Base-by-base conservation (phyloP, 148 eudicot species). In the Dysphania ambrosioides region DNA sequence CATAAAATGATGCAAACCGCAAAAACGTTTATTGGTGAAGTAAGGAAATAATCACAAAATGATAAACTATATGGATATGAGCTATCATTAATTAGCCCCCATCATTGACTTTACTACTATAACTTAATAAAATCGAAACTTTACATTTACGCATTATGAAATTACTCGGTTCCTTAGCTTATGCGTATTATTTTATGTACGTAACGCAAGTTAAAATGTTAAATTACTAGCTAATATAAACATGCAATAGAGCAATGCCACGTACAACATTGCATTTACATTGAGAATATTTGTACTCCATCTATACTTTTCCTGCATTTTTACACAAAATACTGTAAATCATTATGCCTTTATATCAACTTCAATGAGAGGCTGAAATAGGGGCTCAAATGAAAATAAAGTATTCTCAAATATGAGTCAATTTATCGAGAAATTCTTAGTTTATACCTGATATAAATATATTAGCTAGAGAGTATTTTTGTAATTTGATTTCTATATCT, bases 1-100 rank as follows among this genome's bases (percentile, higher is more conserved):
- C 69, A 35, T 65, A 21, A 35, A 6, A 65, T 65, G 69, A 65
- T 35, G 69, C 47, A 65, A 65, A 65, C 47, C 13, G 69, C 44
- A 65, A 34, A 36, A 65, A 65, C 11, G 27, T 36, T 21, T 65
- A 15, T 58, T 58, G 26, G 32, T 58, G 63, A 58, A 24, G 63
- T 57, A 16, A 58, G 31, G 11, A 58, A 24, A 58, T 26, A 24
- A 36, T 65, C 47, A 42, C 2, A 42, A 18, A 21, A 21, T n/a
- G n/a, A n/a, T n/a, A n/a, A 19, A 2, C 2, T 36, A 6, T 34
- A 34, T 6, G 29, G 19, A 65, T n/a, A 35, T 35, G 4, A 65
- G 44, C 12, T 35, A 65, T 35, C n/a, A 24, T 35, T 65, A 16
- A 35, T 63, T 12, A 31, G 40, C 68, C 38, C n/a, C n/a, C n/a